These are phyloP conservation scores for Colletotrichum brevisporum DNA, from an alignment of 2,329 filamentous ascomycete genomes.

Conservation along the genomic window DNA sequence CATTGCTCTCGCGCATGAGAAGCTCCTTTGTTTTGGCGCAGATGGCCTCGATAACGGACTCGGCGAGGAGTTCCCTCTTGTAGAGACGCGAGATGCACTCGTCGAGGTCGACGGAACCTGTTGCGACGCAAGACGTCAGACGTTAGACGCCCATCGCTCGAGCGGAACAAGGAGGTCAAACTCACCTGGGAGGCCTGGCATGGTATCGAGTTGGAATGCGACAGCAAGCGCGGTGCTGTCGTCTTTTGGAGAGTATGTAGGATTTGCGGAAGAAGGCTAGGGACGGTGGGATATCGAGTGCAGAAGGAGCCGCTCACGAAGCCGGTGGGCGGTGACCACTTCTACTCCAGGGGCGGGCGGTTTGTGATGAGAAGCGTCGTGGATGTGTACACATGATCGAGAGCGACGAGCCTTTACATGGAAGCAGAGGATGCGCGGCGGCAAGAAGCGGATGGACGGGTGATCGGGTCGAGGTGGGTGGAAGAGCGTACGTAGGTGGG, in stretches of 20 bases:
- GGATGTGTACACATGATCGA: slow-evolving; percentile 60
- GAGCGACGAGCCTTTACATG: slow-evolving; percentile 48
- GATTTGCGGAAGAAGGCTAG: too few relatives aligned
- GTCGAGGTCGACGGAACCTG: slow-evolving; percentile 96
- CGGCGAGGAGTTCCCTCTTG: slow-evolving; percentile 95
- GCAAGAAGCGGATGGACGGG: background rate
- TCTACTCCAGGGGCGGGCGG: slow-evolving; percentile 53
- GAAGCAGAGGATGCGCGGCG: slow-evolving; percentile 19
- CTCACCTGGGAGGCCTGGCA: slow-evolving; percentile 71
- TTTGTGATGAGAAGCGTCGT: slow-evolving; percentile 52
- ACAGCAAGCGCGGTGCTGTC: slow-evolving; percentile 5
- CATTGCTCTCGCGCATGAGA: slow-evolving; percentile 99
- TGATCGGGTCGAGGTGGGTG: too few relatives aligned
- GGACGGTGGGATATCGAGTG: background rate
- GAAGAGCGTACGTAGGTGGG: too few relatives aligned
- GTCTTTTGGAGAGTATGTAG: too few relatives aligned
- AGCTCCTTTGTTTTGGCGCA: slow-evolving; percentile 99
- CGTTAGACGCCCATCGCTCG: background rate
- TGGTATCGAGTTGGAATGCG: slow-evolving; percentile 50
- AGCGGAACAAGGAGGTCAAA: background rate
- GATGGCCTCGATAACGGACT: slow-evolving; percentile 98
- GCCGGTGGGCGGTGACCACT: slow-evolving; percentile 37
- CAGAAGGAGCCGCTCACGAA: slow-evolving; percentile 38
- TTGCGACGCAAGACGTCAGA: slow-evolving; percentile 21
- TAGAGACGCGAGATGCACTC: slow-evolving; percentile 98